Base-by-base conservation (phyloP, 495 filamentous ascomycete genomes). In the Aspergillus haitiensis region DNA sequence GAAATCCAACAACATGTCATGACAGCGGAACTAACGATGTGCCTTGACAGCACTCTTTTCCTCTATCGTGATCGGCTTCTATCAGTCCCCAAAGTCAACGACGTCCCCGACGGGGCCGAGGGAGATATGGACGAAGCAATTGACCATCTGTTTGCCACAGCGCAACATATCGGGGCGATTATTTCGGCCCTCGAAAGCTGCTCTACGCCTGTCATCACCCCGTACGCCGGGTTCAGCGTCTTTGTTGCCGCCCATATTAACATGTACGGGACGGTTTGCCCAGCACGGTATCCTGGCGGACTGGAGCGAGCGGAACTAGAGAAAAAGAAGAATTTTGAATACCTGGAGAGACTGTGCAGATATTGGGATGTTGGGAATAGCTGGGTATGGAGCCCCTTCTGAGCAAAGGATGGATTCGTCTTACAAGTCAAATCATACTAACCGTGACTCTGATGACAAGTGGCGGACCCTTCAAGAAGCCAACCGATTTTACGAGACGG, bases 181-280 rank as follows among this genome's bases (percentile, higher is more conserved):
- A 39, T 78, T 6, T 64, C 70, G 5, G 73, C 72, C 0, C 63
- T 78, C 6, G 73, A 76, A 35, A 65, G 68, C 47, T 77, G 72
- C 1, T 64, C 64, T 16, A 70, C 75, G 7, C 64, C 74, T 0
- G 71, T 78, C 2, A 77, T 78, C 58, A 76, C 74, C 2, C 75
- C 75, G 7, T 78, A 78, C 50, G 73, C 74, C 3, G 75, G 75
- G 9, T 78, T 77, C 56, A 78, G 75, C 36, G 72, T 77, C 36
- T 78, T 78, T 44, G 75, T 78, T 6, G 72, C 74, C 6, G 75
- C 72, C 7, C 75, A 78, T 42, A 73, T 78, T 56, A 78, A 78
- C 52, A 78, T 78, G 75, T 77, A 78, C 63, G 75, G 74, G 12
- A 75, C 75, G 0, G 69, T 78, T 6, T 68, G 66, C 0, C 74